Percentiles rank a stretch among this genome's conserved stretches.
These are phyloP conservation scores for Kodamaea fukazawae DNA, from an alignment of 805 yeast genomes.

Conservation along the genomic window DNA sequence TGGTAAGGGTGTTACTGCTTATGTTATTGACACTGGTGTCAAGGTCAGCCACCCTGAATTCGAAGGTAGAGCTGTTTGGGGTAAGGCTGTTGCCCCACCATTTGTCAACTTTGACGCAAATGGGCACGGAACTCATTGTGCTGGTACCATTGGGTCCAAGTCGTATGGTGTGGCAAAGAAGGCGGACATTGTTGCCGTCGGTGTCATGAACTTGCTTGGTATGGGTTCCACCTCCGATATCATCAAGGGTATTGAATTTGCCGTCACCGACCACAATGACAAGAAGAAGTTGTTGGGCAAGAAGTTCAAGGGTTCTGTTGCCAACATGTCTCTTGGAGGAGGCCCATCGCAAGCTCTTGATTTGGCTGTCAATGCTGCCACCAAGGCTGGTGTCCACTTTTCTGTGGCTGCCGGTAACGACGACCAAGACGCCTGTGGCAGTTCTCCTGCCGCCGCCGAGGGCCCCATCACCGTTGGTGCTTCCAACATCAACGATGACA, in stretches of 20 bases:
- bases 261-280: conserved; percentile 39
- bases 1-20: conserved; percentile 60
- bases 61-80: conserved; percentile 57
- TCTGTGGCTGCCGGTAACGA: conserved; percentile 98
- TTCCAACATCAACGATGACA: conserved; percentile 78
- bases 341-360: conserved; percentile 87
- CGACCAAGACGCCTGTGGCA: conserved; percentile 87
- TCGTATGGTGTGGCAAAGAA: conserved; percentile 81
- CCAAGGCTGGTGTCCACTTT: conserved; percentile 81
- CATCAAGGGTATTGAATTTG: conserved; percentile 44
- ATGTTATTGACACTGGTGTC: conserved; percentile 84
- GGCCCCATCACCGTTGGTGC: conserved; percentile 94
- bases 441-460: conserved; percentile 86
- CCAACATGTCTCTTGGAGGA: conserved; percentile 94
- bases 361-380: conserved; percentile 86
- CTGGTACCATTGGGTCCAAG: conserved; percentile 79
- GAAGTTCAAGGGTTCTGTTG: conserved; percentile 81
- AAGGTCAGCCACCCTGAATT: conserved; percentile 58
- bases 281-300: conserved; percentile 46
- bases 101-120: conserved; percentile 52
- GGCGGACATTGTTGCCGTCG: conserved; percentile 39
- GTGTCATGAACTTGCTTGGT: conserved; percentile 40
- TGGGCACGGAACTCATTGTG: conserved; percentile 95
- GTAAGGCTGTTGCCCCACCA: conserved; percentile 48
- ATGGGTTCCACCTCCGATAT: conserved; percentile 42